A percentile compares a stretch with the other conserved stretches of the same genome.
These are phyloP conservation scores for Chrysosporium keratinophilum DNA, from an alignment of 2,329 filamentous ascomycete genomes.

Conservation along the genomic window DNA sequence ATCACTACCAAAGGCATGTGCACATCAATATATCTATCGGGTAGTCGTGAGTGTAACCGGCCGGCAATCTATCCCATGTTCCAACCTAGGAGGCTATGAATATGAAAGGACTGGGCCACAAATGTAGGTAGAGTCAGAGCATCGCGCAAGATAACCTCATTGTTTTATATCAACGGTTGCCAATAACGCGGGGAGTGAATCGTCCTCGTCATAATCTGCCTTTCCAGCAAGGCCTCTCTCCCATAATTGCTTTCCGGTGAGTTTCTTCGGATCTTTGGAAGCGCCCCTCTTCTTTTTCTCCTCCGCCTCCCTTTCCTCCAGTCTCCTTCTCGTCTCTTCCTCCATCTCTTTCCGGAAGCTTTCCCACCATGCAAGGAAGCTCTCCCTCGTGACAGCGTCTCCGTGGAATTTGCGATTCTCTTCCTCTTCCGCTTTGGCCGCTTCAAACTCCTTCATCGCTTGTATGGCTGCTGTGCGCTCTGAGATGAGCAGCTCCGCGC, in stretches of 20 bases:
- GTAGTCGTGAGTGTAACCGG: no score
- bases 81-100: no score
- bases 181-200: constrained; percentile 48
- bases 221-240: constrained; percentile 60
- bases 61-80: no score
- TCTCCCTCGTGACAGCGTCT: constrained; percentile 74
- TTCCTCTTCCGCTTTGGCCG: constrained; percentile 61
- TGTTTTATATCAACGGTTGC: constrained; percentile 54
- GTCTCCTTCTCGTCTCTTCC: constrained; percentile 55
- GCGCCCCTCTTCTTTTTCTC: constrained; percentile 70
- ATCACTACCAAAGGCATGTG: no score
- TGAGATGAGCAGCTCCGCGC: constrained; percentile 72
- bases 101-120: no score
- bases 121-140: no score
- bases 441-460: constrained; percentile 43
- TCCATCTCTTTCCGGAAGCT: constrained; percentile 71
- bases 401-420: constrained; percentile 97
- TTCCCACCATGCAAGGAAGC: constrained; percentile 72
- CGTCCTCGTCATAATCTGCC: constrained; percentile 56
- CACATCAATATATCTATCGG: no score
- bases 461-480: constrained; percentile 58
- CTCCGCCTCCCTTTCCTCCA: constrained; percentile 66
- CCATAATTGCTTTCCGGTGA: constrained; percentile 69
- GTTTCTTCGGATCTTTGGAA: constrained; percentile 54
- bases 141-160: not conserved